These are phyloP conservation scores for Nemania diffusa DNA, from an alignment of 2,329 filamentous ascomycete genomes.

Conservation along the genomic window DNA sequence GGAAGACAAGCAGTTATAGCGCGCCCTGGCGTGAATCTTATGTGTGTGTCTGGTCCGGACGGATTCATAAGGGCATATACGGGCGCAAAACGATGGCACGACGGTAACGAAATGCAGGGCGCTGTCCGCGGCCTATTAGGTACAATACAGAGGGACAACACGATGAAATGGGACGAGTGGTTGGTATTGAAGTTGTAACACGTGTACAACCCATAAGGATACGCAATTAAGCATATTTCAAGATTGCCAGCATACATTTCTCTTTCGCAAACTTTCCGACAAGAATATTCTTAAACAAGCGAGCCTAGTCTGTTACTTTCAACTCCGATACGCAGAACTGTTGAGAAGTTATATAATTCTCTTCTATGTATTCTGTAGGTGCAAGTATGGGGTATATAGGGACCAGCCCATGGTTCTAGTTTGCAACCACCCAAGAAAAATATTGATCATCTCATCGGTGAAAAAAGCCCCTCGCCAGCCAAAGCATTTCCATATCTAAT, in stretches of 20 bases:
- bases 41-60: slow-evolving; percentile 91
- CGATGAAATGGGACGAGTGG: slow-evolving; percentile 54
- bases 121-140: slow-evolving; percentile 75
- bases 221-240: neutral
- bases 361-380: slow-evolving; percentile 9
- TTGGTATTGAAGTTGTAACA: slow-evolving; percentile 63
- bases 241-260: neutral
- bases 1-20: slow-evolving; percentile 24
- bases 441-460: slow-evolving; percentile 10
- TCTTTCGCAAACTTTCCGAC: neutral
- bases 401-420: slow-evolving; percentile 17
- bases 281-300: neutral
- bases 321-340: neutral
- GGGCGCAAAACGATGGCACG: slow-evolving; percentile 80
- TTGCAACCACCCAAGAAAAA: neutral
- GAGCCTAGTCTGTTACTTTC: neutral
- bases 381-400: slow-evolving; percentile 25
- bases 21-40: slow-evolving; percentile 65
- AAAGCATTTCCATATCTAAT: slow-evolving; percentile 50
- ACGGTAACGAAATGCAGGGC: slow-evolving; percentile 79
- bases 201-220: neutral
- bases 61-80: slow-evolving; percentile 87
- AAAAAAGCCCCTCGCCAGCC: neutral
- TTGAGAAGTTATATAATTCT: slow-evolving; percentile 9
- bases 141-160: slow-evolving; percentile 62